A percentile compares a stretch with the other conserved stretches of the same genome.
These are phyloP conservation scores for Sonneratia alba DNA, from an alignment of 345 rosid genomes.

Conservation along the genomic window DNA sequence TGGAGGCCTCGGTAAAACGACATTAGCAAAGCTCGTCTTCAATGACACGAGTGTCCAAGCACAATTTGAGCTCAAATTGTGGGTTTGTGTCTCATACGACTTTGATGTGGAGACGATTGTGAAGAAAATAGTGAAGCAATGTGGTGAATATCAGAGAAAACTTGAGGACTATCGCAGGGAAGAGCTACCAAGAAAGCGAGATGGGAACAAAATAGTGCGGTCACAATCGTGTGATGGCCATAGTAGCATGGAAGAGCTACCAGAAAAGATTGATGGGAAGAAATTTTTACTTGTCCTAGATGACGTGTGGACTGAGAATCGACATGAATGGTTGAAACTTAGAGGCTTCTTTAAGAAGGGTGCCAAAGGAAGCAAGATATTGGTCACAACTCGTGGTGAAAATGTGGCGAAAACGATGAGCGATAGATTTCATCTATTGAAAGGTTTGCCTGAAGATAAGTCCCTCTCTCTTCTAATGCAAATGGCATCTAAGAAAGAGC, in stretches of 20 bases:
- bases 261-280: no score
- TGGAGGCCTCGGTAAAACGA: background rate
- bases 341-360: background rate
- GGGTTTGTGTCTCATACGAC: background rate
- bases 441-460: background rate
- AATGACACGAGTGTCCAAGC: background rate
- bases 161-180: no score
- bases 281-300: no score
- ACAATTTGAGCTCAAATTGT: background rate
- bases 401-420: background rate
- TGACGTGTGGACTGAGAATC: background rate
- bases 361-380: slow-evolving; percentile 11
- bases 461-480: background rate
- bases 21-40: background rate
- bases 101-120: background rate
- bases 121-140: no score
- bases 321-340: background rate
- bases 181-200: no score
- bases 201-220: no score
- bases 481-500: background rate
- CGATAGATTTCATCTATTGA: fast-evolving
- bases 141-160: no score
- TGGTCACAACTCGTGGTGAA: background rate
- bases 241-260: no score
- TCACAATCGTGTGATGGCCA: no score